Conservation (phyloP, 1,284 basidiomycete species). For the Ustilago shanxiensis region DNA sequence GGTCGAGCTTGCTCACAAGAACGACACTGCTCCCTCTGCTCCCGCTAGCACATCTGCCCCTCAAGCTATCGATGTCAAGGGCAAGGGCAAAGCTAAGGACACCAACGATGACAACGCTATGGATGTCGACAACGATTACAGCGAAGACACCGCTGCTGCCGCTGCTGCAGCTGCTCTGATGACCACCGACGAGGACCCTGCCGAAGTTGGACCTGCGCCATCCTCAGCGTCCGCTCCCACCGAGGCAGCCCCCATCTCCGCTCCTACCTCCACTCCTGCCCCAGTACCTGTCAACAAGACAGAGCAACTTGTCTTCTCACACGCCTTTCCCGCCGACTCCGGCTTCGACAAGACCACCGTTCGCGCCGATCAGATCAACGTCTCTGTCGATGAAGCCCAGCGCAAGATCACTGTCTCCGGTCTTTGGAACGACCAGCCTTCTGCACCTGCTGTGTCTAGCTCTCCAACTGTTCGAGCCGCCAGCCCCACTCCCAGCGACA, state of each 20-base stretch:
- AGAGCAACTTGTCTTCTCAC: slow-evolving; percentile 41
- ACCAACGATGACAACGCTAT: slow-evolving; percentile 19
- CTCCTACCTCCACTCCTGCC: slow-evolving; percentile 4
- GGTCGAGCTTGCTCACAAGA: slow-evolving; percentile 32
- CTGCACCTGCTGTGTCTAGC: neutral
- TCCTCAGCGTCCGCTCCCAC: slow-evolving; percentile 5
- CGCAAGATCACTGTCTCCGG: slow-evolving; percentile 52
- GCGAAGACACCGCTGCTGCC: slow-evolving; percentile 4
- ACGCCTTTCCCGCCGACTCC: slow-evolving; percentile 33
- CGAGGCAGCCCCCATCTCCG: slow-evolving; percentile 7
- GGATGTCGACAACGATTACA: slow-evolving; percentile 30
- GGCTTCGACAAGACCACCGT: slow-evolving; percentile 27
- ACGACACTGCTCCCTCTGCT: slow-evolving; percentile 13
- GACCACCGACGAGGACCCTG: slow-evolving; percentile 40
- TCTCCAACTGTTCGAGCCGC: slow-evolving; percentile 23
- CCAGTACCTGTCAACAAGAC: slow-evolving; percentile 18
- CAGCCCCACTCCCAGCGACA: slow-evolving; percentile 46
- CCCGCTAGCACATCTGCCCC: slow-evolving; percentile 13
- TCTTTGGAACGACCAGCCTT: slow-evolving; percentile 43
- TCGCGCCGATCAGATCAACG: slow-evolving; percentile 42
- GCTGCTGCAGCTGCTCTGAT: slow-evolving; percentile 26
- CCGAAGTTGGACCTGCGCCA: slow-evolving; percentile 45
- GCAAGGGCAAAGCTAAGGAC: slow-evolving; percentile 45
- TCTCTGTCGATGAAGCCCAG: slow-evolving; percentile 47
- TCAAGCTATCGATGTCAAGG: slow-evolving; percentile 28